phyloP scores from a whole-genome alignment of 129 eudicot genomes.

The Silybum marianum region DNA sequence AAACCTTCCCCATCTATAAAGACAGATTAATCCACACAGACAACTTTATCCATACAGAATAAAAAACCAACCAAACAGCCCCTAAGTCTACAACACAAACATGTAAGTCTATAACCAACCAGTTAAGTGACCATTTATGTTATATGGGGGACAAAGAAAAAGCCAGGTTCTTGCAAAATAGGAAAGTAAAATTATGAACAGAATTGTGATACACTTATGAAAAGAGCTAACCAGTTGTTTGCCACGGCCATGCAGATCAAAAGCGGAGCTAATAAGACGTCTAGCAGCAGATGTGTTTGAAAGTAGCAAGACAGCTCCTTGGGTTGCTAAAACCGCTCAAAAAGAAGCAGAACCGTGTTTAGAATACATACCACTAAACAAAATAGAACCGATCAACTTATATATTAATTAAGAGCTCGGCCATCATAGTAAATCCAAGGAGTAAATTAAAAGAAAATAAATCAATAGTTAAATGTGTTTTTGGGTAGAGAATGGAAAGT shows the following conservation, averaged over 20 bases:
- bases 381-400: background rate
- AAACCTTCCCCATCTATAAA: no score
- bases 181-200: slow-evolving; percentile 7
- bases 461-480: background rate
- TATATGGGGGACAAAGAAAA: background rate
- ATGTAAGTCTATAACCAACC: no score
- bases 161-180: background rate
- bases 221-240: slow-evolving; percentile 65
- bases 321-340: slow-evolving; percentile 47
- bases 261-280: slow-evolving; percentile 69
- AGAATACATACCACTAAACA: background rate
- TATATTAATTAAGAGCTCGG: background rate
- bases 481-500: background rate
- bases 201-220: slow-evolving; percentile 9
- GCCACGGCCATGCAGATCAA: slow-evolving; percentile 79
- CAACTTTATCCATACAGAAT: no score
- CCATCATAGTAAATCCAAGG: background rate
- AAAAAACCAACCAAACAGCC: no score
- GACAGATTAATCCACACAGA: no score
- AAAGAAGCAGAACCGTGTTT: slow-evolving; percentile 12
- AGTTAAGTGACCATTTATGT: background rate
- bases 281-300: slow-evolving; percentile 61
- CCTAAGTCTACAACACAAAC: background rate
- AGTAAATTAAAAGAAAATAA: background rate
- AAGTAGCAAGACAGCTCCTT: slow-evolving; percentile 74